Conservation (phyloP, 495 filamentous ascomycete species). For the Hyaloscypha hepaticicola region DNA sequence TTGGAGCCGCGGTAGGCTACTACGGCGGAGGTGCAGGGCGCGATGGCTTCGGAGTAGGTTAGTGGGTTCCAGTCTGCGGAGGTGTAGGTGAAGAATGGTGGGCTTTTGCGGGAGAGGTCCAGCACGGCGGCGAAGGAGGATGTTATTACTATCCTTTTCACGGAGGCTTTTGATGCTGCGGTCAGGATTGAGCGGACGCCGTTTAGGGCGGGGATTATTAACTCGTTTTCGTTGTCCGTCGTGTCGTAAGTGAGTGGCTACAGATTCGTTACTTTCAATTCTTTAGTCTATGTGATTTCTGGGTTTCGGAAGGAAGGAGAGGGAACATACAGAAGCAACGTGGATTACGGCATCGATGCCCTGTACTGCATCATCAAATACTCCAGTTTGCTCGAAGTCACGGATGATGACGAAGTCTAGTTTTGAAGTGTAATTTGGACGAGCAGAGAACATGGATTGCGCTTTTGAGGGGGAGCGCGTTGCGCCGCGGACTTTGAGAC, state of each 20-base stretch:
- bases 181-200: conserved; percentile 33
- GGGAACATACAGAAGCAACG: background rate
- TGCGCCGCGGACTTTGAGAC: conserved; percentile 28
- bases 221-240: conserved; percentile 31
- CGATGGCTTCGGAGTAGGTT: conserved; percentile 11
- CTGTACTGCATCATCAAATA: conserved; percentile 11
- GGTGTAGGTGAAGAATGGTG: conserved; percentile 1
- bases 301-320: background rate
- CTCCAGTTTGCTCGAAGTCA: conserved; percentile 33
- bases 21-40: background rate
- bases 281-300: background rate
- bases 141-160: conserved; percentile 30
- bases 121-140: conserved; percentile 10
- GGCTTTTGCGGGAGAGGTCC: background rate
- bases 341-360: background rate
- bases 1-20: conserved; percentile 33
- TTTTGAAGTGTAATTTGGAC: conserved; percentile 7
- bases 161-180: conserved; percentile 11
- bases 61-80: conserved; percentile 14
- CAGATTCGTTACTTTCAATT: background rate
- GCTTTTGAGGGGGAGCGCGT: conserved; percentile 28
- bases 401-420: conserved; percentile 34
- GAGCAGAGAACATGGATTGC: conserved; percentile 15
- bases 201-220: conserved; percentile 35
- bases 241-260: conserved; percentile 32